Evolutionary conservation across 495 filamentous ascomycete species (phyloP).

Genomic region (Talaromyces ruber): DNA sequence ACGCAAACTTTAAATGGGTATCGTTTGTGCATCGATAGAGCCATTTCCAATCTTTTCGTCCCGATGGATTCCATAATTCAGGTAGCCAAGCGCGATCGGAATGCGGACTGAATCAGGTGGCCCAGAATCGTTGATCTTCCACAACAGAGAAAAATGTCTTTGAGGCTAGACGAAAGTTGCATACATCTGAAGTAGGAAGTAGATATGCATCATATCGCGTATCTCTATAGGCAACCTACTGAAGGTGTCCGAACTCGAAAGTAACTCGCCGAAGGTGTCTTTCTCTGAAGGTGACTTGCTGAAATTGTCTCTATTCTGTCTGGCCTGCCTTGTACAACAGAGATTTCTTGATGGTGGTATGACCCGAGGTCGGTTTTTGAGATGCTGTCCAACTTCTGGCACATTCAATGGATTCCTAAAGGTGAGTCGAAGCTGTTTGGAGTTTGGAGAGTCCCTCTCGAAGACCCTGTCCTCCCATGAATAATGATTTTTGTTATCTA

Average conservation of each 20-base stretch:
- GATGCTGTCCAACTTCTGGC: background rate
- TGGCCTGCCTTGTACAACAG: background rate
- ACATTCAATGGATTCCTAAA: background rate
- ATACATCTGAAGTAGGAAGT: background rate
- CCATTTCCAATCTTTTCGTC: background rate
- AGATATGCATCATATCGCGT: background rate
- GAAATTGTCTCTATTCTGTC: background rate
- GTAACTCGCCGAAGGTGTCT: background rate
- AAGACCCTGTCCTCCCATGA: background rate
- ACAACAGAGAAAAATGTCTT: background rate
- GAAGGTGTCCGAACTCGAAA: background rate
- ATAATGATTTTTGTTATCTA: background rate
- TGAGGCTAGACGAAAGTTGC: background rate
- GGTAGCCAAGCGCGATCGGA: background rate
- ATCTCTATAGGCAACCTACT: background rate
- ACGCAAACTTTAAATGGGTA: background rate
- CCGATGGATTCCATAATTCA: background rate
- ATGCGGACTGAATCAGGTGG: background rate
- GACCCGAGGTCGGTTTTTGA: background rate
- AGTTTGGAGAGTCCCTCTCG: too few species aligned
- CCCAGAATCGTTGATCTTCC: background rate
- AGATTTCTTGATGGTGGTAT: background rate
- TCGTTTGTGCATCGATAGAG: slow-evolving; percentile 2
- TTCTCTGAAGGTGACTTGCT: too few species aligned
- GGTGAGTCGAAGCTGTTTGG: background rate